phyloP scores from a whole-genome alignment of 2,329 filamentous ascomycete genomes.

The Ambrosiella beaveri region DNA sequence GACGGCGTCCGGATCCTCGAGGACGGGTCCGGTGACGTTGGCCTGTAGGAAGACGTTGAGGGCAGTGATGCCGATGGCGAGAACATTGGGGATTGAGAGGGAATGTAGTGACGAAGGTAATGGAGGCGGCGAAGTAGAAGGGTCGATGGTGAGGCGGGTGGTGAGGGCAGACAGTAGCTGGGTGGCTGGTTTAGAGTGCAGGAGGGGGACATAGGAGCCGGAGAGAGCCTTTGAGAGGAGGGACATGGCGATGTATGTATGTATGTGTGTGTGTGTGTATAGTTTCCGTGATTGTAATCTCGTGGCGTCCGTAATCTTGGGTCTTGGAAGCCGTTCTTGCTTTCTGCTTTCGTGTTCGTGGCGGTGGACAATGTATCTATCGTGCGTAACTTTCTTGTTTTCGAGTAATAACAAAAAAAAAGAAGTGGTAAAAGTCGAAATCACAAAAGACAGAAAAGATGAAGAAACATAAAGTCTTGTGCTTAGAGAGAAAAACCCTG shows the following conservation, averaged over 20 bases:
- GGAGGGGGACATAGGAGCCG: too few species aligned
- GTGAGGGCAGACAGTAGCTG: background rate
- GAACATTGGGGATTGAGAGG: slow-evolving; percentile 8
- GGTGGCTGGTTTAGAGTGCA: background rate
- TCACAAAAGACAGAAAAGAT: too few species aligned
- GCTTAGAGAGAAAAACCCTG: too few species aligned
- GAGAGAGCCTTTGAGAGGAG: background rate
- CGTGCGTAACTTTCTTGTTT: too few species aligned
- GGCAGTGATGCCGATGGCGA: slow-evolving; percentile 47
- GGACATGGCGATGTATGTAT: background rate
- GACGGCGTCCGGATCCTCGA: slow-evolving; percentile 27
- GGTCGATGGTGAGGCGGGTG: background rate
- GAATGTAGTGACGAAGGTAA: background rate
- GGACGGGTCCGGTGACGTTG: slow-evolving; percentile 71
- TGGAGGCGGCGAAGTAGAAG: background rate
- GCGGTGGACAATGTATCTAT: too few species aligned
- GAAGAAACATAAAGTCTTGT: too few species aligned
- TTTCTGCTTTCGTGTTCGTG: too few species aligned
- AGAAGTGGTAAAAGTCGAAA: too few species aligned
- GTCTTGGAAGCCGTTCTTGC: too few species aligned
- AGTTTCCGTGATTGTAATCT: background rate
- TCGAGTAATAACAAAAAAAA: too few species aligned
- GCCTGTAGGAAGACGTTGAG: slow-evolving; percentile 69
- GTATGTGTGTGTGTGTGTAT: too few species aligned
- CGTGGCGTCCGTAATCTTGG: too few species aligned